phyloP scores from a whole-genome alignment of 441 rosid genomes.

The Euphorbia schlechtendalii region DNA sequence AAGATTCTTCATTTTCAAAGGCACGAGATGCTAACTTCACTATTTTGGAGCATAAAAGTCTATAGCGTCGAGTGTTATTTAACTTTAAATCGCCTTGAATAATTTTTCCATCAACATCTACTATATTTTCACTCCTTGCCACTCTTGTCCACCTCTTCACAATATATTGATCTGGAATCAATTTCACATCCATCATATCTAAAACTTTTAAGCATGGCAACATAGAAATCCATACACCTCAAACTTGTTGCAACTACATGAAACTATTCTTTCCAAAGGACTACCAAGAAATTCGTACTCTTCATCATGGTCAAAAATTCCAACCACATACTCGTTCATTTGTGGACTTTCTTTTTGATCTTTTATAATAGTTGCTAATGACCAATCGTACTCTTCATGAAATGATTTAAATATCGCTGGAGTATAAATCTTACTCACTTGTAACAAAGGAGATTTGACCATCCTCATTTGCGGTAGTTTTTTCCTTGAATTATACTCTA shows the following conservation, averaged over 20 bases:
- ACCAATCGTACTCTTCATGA: background rate
- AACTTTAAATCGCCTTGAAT: background rate
- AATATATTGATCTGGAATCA: background rate
- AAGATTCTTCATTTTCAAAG: background rate
- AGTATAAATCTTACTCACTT: background rate
- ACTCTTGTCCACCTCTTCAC: constrained; percentile 7
- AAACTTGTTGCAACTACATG: background rate
- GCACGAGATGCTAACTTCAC: constrained; percentile 10
- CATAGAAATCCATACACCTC: constrained; percentile 1
- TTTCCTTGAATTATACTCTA: background rate
- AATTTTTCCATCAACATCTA: background rate
- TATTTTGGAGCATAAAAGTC: constrained; percentile 4
- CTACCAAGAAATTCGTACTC: background rate
- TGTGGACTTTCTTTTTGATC: background rate
- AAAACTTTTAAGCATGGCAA: constrained; percentile 7
- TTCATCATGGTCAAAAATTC: background rate
- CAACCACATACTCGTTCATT: background rate
- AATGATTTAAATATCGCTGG: background rate
- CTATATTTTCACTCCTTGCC: background rate
- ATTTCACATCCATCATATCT: constrained; percentile 9
- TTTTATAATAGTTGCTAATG: background rate
- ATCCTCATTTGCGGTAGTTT: background rate
- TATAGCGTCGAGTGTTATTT: background rate
- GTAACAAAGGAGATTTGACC: background rate
- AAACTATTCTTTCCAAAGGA: background rate